Percentiles rank a stretch among this genome's conserved stretches.
Evolutionary conservation across 2,329 filamentous ascomycete genomes (phyloP).

Genomic region (Nothophaeocryptopus gaeumannii): DNA sequence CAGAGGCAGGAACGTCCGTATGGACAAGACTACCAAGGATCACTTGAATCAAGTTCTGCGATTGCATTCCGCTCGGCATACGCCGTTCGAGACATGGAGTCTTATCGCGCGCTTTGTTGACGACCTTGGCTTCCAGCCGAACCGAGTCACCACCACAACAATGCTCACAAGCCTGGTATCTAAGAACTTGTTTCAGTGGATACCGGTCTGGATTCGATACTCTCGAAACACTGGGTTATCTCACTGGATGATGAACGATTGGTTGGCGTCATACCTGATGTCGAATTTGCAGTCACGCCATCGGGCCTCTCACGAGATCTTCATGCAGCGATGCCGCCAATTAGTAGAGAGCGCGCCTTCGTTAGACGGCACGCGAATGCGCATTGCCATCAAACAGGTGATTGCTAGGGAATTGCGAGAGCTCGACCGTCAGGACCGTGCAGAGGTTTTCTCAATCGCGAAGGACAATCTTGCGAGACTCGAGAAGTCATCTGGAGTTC

Average conservation of each 20-base stretch:
- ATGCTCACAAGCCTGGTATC: slow-evolving; percentile 26
- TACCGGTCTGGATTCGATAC: slow-evolving; percentile 28
- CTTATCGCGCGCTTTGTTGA: slow-evolving; percentile 27
- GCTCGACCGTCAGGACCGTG: background rate
- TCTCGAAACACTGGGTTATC: background rate
- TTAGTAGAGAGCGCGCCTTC: slow-evolving; percentile 18
- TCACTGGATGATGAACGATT: no score
- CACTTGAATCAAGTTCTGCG: slow-evolving; percentile 24
- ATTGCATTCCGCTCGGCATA: slow-evolving; percentile 21
- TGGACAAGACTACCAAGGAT: background rate
- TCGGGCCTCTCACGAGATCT: slow-evolving; percentile 27
- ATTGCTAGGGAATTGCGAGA: slow-evolving; percentile 30
- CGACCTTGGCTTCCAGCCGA: slow-evolving; percentile 24
- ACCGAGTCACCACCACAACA: slow-evolving; percentile 23
- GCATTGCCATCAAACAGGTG: slow-evolving; percentile 24
- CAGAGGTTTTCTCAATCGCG: slow-evolving; percentile 1
- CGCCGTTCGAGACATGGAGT: slow-evolving; percentile 24
- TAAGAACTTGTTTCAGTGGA: slow-evolving; percentile 14
- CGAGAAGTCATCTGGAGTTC: background rate
- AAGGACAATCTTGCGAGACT: slow-evolving; percentile 1
- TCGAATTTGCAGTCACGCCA: slow-evolving; percentile 24
- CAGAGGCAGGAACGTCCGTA: background rate
- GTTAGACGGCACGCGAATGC: slow-evolving; percentile 18
- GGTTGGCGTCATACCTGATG: background rate
- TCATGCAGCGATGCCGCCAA: slow-evolving; percentile 29